Percentiles rank a stretch among this genome's conserved stretches.
Evolutionary conservation across 768 basidiomycete genomes (phyloP).

Genomic region (Phlegmacium glaucopus): DNA sequence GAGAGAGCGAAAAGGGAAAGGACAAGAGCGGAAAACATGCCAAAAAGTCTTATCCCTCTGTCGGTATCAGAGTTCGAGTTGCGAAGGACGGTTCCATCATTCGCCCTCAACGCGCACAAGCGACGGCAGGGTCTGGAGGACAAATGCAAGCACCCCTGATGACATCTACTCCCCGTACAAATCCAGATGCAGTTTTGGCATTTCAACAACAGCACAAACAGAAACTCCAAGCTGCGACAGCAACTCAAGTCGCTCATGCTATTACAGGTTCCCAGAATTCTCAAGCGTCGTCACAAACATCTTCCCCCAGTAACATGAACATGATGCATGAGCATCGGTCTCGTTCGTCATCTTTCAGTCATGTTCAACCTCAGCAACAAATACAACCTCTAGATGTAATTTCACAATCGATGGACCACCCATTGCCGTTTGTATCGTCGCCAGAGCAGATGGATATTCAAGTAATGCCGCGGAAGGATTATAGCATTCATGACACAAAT

Average conservation of each 20-base stretch:
- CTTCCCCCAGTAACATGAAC: constrained; percentile 1
- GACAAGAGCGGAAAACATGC: constrained; percentile 35
- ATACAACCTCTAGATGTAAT: constrained; percentile 11
- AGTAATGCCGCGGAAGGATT: background rate
- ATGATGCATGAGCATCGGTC: background rate
- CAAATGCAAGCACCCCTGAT: constrained; percentile 8
- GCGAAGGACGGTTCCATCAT: constrained; percentile 25
- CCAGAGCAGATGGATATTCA: background rate
- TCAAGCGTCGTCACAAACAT: background rate
- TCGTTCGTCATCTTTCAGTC: background rate
- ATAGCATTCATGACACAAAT: background rate
- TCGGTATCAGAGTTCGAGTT: constrained; percentile 45
- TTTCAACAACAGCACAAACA: constrained; percentile 16
- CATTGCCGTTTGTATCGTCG: constrained; percentile 7
- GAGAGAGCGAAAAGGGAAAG: background rate
- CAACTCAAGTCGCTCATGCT: background rate
- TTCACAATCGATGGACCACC: background rate
- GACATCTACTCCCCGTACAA: constrained; percentile 6
- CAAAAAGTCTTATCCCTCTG: constrained; percentile 38
- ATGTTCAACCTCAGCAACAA: constrained; percentile 15
- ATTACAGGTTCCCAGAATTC: background rate
- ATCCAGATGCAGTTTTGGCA: constrained; percentile 8
- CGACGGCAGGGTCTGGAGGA: constrained; percentile 4
- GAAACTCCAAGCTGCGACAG: constrained; percentile 2
- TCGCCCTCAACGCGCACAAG: constrained; percentile 3